Evolutionary conservation across 345 rosid species (phyloP), one percentile per base, ranked within the genome.

Genomic region (Ricinus communis): DNA sequence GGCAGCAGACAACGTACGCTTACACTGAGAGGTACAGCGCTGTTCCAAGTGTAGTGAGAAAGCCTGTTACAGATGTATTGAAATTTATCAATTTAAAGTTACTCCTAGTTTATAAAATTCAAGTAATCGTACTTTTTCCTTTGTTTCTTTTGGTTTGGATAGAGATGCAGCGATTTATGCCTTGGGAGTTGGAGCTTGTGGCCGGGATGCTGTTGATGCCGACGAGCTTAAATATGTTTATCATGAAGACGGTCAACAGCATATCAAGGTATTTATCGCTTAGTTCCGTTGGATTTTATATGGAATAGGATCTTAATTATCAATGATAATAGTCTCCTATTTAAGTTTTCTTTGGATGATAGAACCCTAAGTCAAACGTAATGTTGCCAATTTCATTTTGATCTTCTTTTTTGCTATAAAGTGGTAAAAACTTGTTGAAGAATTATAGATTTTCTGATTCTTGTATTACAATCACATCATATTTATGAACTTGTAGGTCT

Each of bases 101-200:
- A 8, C 13, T 56, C 36, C 18, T 9, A 2, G 12, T 27, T 16
- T 31, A 56, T 56, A 53, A 21, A 4, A 27, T 16, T 13, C 60
- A 5, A 18, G 1, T 16, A 9, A 13, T 4, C n/a, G 0, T 55
- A 24, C 11, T 55, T 1, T n/a, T n/a, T n/a, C n/a, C n/a, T n/a
- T n/a, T n/a, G n/a, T 53, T 41, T 40, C 50, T 51, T 25, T 41
- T 30, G 28, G 5, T 8, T 30, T 50, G 46, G 47, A 55, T 81
- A 94, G 96, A 76, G 98, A 94, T 69, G 92, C 74, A 27, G 95
- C 82, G 22, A 31, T 91, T 52, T 94, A 94, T 80, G 91, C 94
- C 52, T 81, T 94, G 80, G 97, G 98, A 60, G 66, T 91, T 30
- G 98, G 97, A 61, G 95, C 96, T 16, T 94, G 97, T 77, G 88